Evolutionary conservation across 805 yeast species (phyloP), one percentile per base, ranked within the genome.

Genomic region (Saccharomycopsis amapae): DNA sequence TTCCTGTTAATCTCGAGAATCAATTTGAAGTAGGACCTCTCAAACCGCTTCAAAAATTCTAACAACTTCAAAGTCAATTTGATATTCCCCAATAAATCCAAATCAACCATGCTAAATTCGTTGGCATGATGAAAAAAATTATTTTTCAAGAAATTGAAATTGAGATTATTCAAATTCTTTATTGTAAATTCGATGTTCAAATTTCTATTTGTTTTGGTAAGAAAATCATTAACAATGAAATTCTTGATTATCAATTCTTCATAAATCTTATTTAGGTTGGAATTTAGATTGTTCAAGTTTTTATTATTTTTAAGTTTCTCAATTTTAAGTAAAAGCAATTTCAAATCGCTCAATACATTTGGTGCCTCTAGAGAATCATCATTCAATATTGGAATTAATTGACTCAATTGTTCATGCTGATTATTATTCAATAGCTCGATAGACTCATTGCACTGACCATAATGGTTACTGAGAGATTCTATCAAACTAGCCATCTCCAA

Each of bases 371-470:
- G 15, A 2, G 53, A 39, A 33, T 50, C 53, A 13, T 37, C 39
- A 15, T 25, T 39, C n/a, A 50, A 36, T 15, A 50, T 33, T 6
- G 23, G 37, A 36, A 41, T 23, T n/a, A 50, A 38, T 20, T 47
- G 49, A 7, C 33, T 30, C 12, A 50, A 31, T 17, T 43, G 44
- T 3, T 18, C 44, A 12, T 33, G 22, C 13, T 15, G 36, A n/a
- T 39, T 22, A 13, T 13, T 10, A 12, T 39, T 33, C 13, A 18
- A 40, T 12, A 50, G 28, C 2, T 28, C 23, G 6, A 40, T 12
- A 7, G 51, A 47, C 17, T 50, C 53, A 20, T 38, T 40, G 36
- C 53, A 50, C 28, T 47, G 48, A 35, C 47, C 53, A 39, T 46
- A 50, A 34, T 50, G 53, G 24, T 50, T 30, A 1, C 51, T 44